Evolutionary conservation across 495 filamentous ascomycete species (phyloP).

Genomic region (Penicillium salamii): DNA sequence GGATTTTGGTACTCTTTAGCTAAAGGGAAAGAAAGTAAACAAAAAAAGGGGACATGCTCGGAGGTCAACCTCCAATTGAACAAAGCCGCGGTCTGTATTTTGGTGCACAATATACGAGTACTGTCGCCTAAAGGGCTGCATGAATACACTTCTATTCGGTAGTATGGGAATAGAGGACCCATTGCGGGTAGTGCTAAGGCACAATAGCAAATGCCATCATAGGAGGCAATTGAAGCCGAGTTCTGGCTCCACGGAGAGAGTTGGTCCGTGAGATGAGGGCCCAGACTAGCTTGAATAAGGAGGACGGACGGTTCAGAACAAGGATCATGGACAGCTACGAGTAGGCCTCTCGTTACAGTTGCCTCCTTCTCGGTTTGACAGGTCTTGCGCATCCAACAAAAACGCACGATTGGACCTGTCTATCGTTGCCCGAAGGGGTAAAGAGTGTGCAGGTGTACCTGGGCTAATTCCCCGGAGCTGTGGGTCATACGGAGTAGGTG

Average conservation of each 20-base stretch:
- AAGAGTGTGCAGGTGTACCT: constrained; percentile 6
- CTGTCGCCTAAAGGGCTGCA: too few relatives aligned
- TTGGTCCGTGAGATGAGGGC: neutral
- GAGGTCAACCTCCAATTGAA: neutral
- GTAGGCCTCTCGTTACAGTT: neutral
- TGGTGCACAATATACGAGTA: neutral
- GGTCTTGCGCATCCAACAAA: neutral
- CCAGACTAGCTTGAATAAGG: neutral
- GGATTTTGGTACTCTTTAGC: neutral
- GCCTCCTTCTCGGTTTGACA: neutral
- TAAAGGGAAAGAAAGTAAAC: too few relatives aligned
- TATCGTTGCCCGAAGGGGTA: constrained; percentile 8
- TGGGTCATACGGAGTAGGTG: constrained; percentile 8
- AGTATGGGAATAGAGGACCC: neutral
- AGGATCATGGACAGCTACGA: neutral
- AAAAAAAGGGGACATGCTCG: neutral
- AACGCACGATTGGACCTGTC: neutral
- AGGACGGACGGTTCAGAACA: neutral
- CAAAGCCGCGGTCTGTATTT: neutral
- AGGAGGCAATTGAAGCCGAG: neutral
- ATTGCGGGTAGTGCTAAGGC: neutral
- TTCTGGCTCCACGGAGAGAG: neutral
- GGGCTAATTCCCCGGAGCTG: constrained; percentile 12
- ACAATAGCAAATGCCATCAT: neutral
- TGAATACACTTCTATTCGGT: neutral